A percentile compares a stretch with the other conserved stretches of the same genome.
These are phyloP conservation scores for Tuber brumale DNA, from an alignment of 495 filamentous ascomycete species.

Conservation along the genomic window DNA sequence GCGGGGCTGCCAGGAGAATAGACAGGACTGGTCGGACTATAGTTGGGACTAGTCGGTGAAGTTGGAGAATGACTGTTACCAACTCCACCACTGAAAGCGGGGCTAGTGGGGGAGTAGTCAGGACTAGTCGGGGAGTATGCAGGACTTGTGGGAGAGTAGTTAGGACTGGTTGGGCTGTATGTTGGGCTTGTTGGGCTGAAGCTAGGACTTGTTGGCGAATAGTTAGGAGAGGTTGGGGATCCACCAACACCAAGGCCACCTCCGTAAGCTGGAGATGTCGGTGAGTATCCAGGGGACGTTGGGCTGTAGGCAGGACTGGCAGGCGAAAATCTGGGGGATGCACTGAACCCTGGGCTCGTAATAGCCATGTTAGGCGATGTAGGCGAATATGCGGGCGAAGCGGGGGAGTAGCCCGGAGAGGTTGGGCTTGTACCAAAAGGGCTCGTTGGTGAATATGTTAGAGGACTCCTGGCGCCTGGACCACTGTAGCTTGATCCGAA, in stretches of 20 bases:
- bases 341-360: conserved; percentile 55
- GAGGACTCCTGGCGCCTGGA: conserved; percentile 57
- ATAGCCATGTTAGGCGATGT: conserved; percentile 58
- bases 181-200: conserved; percentile 64
- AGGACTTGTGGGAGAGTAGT: conserved; percentile 54
- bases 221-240: conserved; percentile 55
- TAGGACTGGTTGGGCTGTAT: conserved; percentile 53
- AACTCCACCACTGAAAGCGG: conserved; percentile 37
- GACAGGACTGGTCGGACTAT: conserved; percentile 61
- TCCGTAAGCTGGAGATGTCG: conserved; percentile 45
- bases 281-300: conserved; percentile 54
- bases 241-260: conserved; percentile 42
- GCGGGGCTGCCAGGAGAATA: conserved; percentile 73
- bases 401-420: conserved; percentile 68
- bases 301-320: conserved; percentile 80
- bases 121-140: conserved; percentile 66
- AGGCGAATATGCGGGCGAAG: conserved; percentile 60
- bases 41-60: conserved; percentile 48
- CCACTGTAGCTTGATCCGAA: conserved; percentile 43
- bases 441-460: conserved; percentile 61
- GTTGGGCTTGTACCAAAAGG: conserved; percentile 68
- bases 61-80: conserved; percentile 42
- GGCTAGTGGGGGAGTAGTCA: conserved; percentile 46
- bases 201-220: conserved; percentile 56
- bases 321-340: conserved; percentile 67